Conservation (phyloP, 148 eudicot genomes). For the Arctostaphylos glauca region DNA sequence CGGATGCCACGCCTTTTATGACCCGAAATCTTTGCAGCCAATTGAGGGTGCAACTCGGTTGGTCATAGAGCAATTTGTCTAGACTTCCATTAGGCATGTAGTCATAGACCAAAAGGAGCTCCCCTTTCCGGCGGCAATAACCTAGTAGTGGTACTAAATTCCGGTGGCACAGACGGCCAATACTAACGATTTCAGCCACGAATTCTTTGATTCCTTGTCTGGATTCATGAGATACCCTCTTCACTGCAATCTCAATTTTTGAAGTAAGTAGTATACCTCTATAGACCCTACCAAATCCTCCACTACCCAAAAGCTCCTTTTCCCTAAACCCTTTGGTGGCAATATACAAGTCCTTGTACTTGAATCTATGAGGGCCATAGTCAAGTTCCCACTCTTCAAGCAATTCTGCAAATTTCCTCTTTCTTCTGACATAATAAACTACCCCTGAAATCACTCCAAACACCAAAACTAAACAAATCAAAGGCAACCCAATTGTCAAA, state of each 20-base stretch:
- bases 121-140: constrained; percentile 31
- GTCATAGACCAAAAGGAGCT: constrained; percentile 29
- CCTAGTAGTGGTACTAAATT: constrained; percentile 32
- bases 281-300: no score
- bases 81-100: constrained; percentile 38
- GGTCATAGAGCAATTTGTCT: constrained; percentile 29
- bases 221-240: constrained; percentile 40
- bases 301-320: no score
- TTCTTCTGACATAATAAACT: constrained; percentile 23
- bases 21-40: constrained; percentile 38
- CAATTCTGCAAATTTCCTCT: constrained; percentile 48
- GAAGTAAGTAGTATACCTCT: no score
- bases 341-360: constrained; percentile 41
- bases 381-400: constrained; percentile 55
- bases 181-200: constrained; percentile 33
- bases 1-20: constrained; percentile 41
- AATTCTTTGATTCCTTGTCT: constrained; percentile 37
- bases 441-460: not conserved
- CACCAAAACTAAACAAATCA: not conserved
- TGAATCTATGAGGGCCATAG: constrained; percentile 44
- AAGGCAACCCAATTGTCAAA: constrained; percentile 16
- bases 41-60: constrained; percentile 19
- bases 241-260: no score
- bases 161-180: constrained; percentile 34
- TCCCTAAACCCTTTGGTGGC: constrained; percentile 56